Evolutionary conservation across 805 yeast species (phyloP).

Genomic region (Pichia californica): DNA sequence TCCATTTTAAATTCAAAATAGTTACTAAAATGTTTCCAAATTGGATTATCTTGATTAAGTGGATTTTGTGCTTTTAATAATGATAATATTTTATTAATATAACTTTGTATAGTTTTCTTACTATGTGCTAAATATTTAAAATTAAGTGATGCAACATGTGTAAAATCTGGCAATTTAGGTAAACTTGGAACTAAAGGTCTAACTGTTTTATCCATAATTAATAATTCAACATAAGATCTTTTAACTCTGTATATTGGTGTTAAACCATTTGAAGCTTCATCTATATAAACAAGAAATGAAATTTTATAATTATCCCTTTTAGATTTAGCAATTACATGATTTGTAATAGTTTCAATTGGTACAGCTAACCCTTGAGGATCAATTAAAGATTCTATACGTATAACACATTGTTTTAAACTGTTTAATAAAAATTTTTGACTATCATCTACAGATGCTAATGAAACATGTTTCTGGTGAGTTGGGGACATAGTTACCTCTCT

Average conservation of each 20-base stretch:
- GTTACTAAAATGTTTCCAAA: slow-evolving; percentile 21
- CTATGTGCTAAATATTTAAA: slow-evolving; percentile 30
- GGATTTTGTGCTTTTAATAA: slow-evolving; percentile 11
- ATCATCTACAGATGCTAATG: slow-evolving; percentile 4
- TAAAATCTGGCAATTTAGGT: slow-evolving; percentile 26
- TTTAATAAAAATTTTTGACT: slow-evolving; percentile 24
- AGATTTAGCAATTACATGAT: background rate
- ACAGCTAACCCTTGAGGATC: slow-evolving; percentile 22
- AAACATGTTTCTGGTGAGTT: background rate
- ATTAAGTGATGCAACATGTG: slow-evolving; percentile 22
- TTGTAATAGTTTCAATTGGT: slow-evolving; percentile 16
- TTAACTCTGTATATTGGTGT: slow-evolving; percentile 55
- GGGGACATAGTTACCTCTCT: too few relatives aligned
- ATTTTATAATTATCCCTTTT: slow-evolving; percentile 53
- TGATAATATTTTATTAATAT: slow-evolving; percentile 21
- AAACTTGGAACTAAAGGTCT: slow-evolving; percentile 34
- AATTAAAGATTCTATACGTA: slow-evolving; percentile 26
- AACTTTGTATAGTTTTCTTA: slow-evolving; percentile 26
- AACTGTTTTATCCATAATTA: slow-evolving; percentile 53
- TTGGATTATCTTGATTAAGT: slow-evolving; percentile 13
- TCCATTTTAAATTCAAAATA: slow-evolving; percentile 23
- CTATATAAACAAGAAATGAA: slow-evolving; percentile 57
- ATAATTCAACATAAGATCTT: slow-evolving; percentile 56
- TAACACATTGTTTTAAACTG: slow-evolving; percentile 25
- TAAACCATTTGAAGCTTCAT: slow-evolving; percentile 51